Conservation (phyloP, 208 protist genomes). For the Wallacemonas sp. region DNA sequence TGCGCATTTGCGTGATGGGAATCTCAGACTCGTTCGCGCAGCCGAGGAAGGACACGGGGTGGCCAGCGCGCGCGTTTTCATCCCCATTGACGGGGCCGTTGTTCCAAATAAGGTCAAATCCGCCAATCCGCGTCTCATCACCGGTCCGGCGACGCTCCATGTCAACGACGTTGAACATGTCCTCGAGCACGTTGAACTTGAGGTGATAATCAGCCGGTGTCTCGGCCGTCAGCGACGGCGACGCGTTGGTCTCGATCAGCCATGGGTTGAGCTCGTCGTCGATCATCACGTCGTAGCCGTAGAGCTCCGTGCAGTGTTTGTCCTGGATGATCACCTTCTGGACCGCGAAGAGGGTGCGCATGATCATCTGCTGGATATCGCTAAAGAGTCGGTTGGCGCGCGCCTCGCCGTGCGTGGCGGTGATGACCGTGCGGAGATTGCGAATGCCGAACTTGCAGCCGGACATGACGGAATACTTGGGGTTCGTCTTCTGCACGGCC, state of each 20-base stretch:
- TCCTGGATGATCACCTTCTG: slow-evolving; percentile 81
- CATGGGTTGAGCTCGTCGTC: slow-evolving; percentile 83
- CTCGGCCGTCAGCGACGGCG: slow-evolving; percentile 93
- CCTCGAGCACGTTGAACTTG: slow-evolving; percentile 95
- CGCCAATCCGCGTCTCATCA: slow-evolving; percentile 80
- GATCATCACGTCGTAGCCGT: slow-evolving; percentile 93
- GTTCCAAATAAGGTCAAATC: slow-evolving; percentile 90
- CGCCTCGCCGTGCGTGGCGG: slow-evolving; percentile 80
- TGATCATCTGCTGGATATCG: slow-evolving; percentile 93
- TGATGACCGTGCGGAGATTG: slow-evolving; percentile 79
- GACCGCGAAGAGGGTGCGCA: slow-evolving; percentile 80
- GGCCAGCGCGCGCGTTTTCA: slow-evolving; percentile 17
- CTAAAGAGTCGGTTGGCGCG: slow-evolving; percentile 89
- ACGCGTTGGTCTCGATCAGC: slow-evolving; percentile 93
- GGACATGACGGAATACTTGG: slow-evolving; percentile 85
- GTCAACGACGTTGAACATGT: slow-evolving; percentile 92
- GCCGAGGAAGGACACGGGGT: slow-evolving; percentile 61
- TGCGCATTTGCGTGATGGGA: slow-evolving; percentile 78
- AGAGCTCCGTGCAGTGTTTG: slow-evolving; percentile 91
- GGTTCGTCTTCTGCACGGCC: slow-evolving; percentile 96
- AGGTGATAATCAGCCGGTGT: slow-evolving; percentile 94
- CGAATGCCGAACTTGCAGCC: slow-evolving; percentile 89
- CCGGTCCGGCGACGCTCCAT: slow-evolving; percentile 77
- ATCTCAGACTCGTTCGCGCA: slow-evolving; percentile 89
- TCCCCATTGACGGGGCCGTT: slow-evolving; percentile 67